Base-by-base conservation (phyloP, 2,329 filamentous ascomycete genomes). In the Lachnellula cervina region DNA sequence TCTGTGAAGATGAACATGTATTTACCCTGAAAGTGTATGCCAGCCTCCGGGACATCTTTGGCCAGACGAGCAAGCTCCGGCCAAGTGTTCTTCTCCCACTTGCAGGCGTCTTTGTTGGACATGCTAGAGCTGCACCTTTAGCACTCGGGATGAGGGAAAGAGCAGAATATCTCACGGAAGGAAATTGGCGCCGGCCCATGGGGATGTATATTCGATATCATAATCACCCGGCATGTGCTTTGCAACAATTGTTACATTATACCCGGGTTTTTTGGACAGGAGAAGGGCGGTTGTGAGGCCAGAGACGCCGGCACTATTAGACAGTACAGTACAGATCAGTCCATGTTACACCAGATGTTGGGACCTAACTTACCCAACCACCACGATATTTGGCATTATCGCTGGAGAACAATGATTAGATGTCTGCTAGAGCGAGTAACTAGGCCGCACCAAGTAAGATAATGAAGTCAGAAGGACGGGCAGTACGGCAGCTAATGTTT, bases 171-270 rank as follows among this genome's bases (percentile, higher is more conserved):
- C 84, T 59, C 66, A 89, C 85, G 88, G 90, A 57, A 87, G 71
- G 66, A 84, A 86, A 68, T 94, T 93, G 59, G 90, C 90, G 14
- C 90, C 90, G 3, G 90, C 90, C 88, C 89, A 95, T 0, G 90
- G 90, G 5, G 89, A 95, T 0, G 89, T 86, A 70, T 96, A 97
- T 76, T 95, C 88, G 63, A 92, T 87, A 62, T 93, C 88, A 71
- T 93, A 94, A 74, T 97, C 92, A 37, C 92, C 92, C 0, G 92
- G 92, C 87, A 96, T 94, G 69, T 96, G 88, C 68, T 93, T 95
- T 5, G 90, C 87, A 34, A 90, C 76, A 37, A 95, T 77, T 0
- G 88, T 91, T 61, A 95, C 73, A 25, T 76, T 74, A 62, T 85
- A 79, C 11, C 72, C 66, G 5, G 74, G 71, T 63, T 83, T 77